phyloP scores from a whole-genome alignment of 306 rosid genomes.

The Vicia sativa region DNA sequence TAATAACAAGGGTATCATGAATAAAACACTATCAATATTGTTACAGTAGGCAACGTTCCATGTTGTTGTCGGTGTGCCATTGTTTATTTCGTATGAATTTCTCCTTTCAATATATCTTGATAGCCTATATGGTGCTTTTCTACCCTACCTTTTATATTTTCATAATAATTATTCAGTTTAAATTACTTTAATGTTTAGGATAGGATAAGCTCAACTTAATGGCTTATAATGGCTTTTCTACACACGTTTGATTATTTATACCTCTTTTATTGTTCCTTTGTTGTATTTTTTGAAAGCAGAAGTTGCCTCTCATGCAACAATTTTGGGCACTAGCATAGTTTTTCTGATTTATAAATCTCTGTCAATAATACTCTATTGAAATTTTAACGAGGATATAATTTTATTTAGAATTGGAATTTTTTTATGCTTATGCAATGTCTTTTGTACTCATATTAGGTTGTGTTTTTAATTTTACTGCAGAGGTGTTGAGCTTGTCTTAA shows the following conservation, averaged over 20 bases:
- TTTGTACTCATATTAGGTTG: conserved; percentile 24
- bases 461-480: conserved; percentile 34
- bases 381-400: background rate
- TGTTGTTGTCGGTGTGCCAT: too few species aligned
- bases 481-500: conserved; percentile 17
- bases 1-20: too few species aligned
- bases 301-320: background rate
- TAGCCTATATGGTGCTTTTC: too few species aligned
- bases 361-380: background rate
- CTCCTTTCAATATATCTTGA: too few species aligned
- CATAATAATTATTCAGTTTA: too few species aligned
- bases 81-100: too few species aligned
- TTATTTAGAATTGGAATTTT: background rate
- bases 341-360: conserved; percentile 1
- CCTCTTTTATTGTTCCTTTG: background rate
- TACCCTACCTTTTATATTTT: too few species aligned
- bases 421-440: background rate
- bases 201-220: too few species aligned
- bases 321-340: conserved; percentile 1
- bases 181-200: too few species aligned
- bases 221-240: too few species aligned
- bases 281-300: background rate
- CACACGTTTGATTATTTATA: background rate
- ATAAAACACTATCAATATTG: too few species aligned
- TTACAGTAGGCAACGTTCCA: too few species aligned